A percentile compares a stretch with the other conserved stretches of the same genome.
These are phyloP conservation scores for Colletotrichum salicis DNA, from an alignment of 2,329 filamentous ascomycete genomes.

Conservation along the genomic window DNA sequence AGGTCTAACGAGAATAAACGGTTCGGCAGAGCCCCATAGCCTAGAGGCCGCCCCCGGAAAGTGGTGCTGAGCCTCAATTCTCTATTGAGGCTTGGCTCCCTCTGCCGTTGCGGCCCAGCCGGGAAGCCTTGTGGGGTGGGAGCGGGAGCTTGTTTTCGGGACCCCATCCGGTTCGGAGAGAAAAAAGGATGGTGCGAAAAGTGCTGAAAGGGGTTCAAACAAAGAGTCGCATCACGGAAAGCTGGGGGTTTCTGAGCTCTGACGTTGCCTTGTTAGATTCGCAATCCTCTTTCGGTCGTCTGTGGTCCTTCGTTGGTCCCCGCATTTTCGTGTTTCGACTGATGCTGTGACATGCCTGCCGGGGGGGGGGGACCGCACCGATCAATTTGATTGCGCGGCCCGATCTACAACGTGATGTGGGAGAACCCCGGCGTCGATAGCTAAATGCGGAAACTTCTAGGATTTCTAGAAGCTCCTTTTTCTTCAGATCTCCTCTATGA, in stretches of 20 bases:
- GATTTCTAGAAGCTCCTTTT: slow-evolving; percentile 12
- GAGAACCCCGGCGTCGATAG: slow-evolving; percentile 9
- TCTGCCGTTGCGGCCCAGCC: background rate
- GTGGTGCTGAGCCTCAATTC: background rate
- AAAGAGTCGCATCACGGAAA: slow-evolving; percentile 16
- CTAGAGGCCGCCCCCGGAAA: background rate
- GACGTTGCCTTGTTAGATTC: slow-evolving; percentile 19
- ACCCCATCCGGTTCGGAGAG: slow-evolving; percentile 5
- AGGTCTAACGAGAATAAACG: background rate
- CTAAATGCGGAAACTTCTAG: background rate
- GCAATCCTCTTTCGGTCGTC: slow-evolving; percentile 4
- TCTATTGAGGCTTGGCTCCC: background rate
- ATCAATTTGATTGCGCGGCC: slow-evolving; percentile 20
- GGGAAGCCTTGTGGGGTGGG: slow-evolving; percentile 12
- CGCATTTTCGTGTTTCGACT: slow-evolving; percentile 13
- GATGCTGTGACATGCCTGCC: slow-evolving; percentile 3
- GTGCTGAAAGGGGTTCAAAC: background rate
- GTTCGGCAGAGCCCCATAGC: background rate
- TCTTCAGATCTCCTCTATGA: background rate
- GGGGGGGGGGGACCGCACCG: background rate
- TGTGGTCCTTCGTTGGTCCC: background rate
- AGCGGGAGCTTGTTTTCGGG: slow-evolving; percentile 9
- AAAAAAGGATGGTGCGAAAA: background rate
- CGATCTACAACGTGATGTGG: slow-evolving; percentile 23
- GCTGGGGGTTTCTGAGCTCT: slow-evolving; percentile 21